Percentiles rank a stretch among this genome's conserved stretches.
Conservation (phyloP, 257 asterid species). For the Galeopsis tetrahit region DNA sequence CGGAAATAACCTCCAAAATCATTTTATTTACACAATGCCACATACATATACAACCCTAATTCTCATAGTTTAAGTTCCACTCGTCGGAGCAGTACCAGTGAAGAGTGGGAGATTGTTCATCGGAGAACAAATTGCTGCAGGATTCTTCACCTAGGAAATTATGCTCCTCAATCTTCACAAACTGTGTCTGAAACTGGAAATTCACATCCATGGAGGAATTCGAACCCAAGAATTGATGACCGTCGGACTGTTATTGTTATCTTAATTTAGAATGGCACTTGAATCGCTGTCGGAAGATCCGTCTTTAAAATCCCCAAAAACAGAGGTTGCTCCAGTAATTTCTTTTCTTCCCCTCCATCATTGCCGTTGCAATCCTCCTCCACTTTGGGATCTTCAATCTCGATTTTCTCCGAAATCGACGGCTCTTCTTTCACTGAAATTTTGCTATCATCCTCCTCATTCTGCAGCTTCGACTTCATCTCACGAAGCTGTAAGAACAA, state of each 20-base stretch:
- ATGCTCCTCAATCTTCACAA: too few relatives aligned
- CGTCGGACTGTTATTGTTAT: constrained; percentile 51
- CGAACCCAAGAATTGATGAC: constrained; percentile 43
- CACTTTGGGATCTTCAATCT: constrained; percentile 41
- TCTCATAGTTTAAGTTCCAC: constrained; percentile 44
- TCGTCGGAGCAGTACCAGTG: constrained; percentile 76
- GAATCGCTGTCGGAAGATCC: too few relatives aligned
- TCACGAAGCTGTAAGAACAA: constrained; percentile 62
- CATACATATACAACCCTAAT: neutral
- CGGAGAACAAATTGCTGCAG: too few relatives aligned
- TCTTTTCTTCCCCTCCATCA: neutral
- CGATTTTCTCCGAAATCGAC: constrained; percentile 45
- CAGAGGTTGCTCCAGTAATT: constrained; percentile 29
- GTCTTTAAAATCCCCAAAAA: constrained; percentile 54
- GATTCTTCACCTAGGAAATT: too few relatives aligned
- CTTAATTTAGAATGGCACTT: constrained; percentile 78
- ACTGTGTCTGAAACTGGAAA: too few relatives aligned
- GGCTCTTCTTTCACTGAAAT: constrained; percentile 60
- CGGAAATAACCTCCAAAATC: too few relatives aligned
- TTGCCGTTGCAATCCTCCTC: constrained; percentile 34
- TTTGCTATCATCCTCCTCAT: constrained; percentile 38
- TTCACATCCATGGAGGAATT: constrained; percentile 23
- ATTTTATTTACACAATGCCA: too few relatives aligned
- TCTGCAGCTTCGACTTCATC: constrained; percentile 55
- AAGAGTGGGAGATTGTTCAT: too few relatives aligned